Evolutionary conservation across 768 basidiomycete genomes (phyloP), one percentile per base, ranked within the genome.

Genomic region (Collybia sp.): DNA sequence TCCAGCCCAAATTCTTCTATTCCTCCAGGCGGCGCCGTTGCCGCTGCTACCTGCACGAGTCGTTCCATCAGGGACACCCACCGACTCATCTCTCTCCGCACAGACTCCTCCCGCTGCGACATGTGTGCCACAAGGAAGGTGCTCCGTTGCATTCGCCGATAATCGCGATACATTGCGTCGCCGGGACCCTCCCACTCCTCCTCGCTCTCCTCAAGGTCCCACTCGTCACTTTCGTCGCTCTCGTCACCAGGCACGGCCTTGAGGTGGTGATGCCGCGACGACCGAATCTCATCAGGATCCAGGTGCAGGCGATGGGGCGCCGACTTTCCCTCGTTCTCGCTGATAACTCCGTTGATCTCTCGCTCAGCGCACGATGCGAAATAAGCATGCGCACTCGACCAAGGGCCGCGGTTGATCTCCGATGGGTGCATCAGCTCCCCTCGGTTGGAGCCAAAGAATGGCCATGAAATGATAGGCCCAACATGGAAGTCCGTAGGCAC

Each of bases 391-490:
- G 81, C 75, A 4, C 74, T 72, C 2, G 71, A 47, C 85, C 88
- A 92, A 0, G 89, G 90, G 2, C 89, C 88, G n/a, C 89, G 81
- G 55, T 88, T 71, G 31, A 92, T 71, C 53, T 89, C 86, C 16
- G 70, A 65, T 2, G 82, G 82, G 53, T 85, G 84, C 2, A 63
- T 53, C 17, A 88, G 73, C 47, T 87, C 83, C 30, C 89, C 89
- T 34, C 90, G 76, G 52, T 84, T 82, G 3, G 87, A 85, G 39
- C 89, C 89, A 59, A 93, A 93, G 72, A 92, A 93, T 1, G 89
- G 85, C 89, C 90, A 93, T 2, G 88, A 90, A 42, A 92, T 79
- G 56, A 93, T 92, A 6, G 85, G 85, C 3, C 89, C 89, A 37
- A 91, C 71, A 42, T 83, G 77, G 62, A 75, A 79, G 42, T 75